Base-by-base conservation (phyloP, 2,329 filamentous ascomycete species). In the Curvularia eragrostidis region DNA sequence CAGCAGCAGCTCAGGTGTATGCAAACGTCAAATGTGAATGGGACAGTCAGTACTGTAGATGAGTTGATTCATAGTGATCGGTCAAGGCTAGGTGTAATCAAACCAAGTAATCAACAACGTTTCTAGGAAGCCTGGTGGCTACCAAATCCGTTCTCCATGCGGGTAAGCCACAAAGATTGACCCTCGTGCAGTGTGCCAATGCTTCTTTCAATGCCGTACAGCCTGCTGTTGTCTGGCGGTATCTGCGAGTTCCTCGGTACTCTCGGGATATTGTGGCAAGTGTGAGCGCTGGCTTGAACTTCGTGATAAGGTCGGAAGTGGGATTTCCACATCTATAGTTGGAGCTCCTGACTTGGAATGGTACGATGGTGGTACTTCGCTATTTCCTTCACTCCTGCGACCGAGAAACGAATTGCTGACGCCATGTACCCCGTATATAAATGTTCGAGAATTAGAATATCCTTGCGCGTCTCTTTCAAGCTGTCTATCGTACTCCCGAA, bases 331-430 rank as follows among this genome's bases (percentile, higher is more conserved):
- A 39, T 21, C 12, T 24, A 41, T 23, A 8, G 59, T 58, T 43
- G 66, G 47, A 56, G 54, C 64, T 13, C 72, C 66, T 23, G 58
- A 62, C 58, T 76, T 77, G 0, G 55, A 77, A 65, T 66, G 78
- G 70, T 90, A 90, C 0, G 87, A 85, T 47, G 87, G 87, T 48
- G 87, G 87, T 9, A 87, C 85, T 71, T 89, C 86, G 26, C 87
- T 87, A 42, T 82, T 74, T 75, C 89, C 87, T 68, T 89, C 87
- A 44, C 82, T 79, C 12, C 65, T 66, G 28, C 70, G 65, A 8
- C 65, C 28, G 19, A 67, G 48, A 13, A 59, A 49, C 15, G 62
- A 52, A 28, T 54, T 65, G 34, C 67, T 60, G 24, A 58, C 54
- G 36, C 69, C 63, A 48, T 68, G 66, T 26, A 59, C 47, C 4